Evolutionary conservation across 495 filamentous ascomycete genomes (phyloP), one percentile per base, ranked within the genome.

Genomic region (Sabuloglossum arenarium): DNA sequence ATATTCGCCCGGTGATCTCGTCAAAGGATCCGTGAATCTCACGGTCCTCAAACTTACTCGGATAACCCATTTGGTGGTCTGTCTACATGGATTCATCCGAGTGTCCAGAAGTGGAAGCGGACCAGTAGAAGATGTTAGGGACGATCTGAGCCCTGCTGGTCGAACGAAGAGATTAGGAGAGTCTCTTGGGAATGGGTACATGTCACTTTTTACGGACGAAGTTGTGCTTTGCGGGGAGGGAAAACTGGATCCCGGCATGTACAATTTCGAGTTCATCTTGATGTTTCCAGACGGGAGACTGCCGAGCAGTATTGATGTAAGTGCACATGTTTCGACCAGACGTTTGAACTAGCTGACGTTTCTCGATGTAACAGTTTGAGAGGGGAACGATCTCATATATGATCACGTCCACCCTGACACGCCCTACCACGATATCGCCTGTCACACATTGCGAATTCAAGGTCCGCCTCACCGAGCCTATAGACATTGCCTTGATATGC

Each of bases 201-300:
- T 82, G 11, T 86, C 82, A 6, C 69, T 98, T 43, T 97, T 96
- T 61, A 84, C 90, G 67, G 88, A 97, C 63, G 88, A 98, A 65
- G 73, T 83, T 56, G 81, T 90, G 16, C 74, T 97, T 37, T 95
- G 88, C 63, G 90, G 88, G 24, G 89, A 96, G 56, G 89, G 91
- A 4, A 78, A 84, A 60, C 73, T 97, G 28, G 84, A 87, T 55
- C 76, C 85, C 53, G 86, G 88, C 12, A 74, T 84, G 52, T 98
- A 94, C 64, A 84, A 91, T 62, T 98, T 98, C 67, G 80, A 85
- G 49, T 98, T 96, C 58, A 86, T 94, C 64, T 76, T 95, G 64
- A 72, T 82, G 31, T 77, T 84, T 56, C 88, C 93, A 11, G 71
- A 75, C n/a, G 80, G 83, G 61, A 76, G 80, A 9, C 71, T 97